Evolutionary conservation across 2,329 filamentous ascomycete species (phyloP).

Genomic region (Xylaria sp.): DNA sequence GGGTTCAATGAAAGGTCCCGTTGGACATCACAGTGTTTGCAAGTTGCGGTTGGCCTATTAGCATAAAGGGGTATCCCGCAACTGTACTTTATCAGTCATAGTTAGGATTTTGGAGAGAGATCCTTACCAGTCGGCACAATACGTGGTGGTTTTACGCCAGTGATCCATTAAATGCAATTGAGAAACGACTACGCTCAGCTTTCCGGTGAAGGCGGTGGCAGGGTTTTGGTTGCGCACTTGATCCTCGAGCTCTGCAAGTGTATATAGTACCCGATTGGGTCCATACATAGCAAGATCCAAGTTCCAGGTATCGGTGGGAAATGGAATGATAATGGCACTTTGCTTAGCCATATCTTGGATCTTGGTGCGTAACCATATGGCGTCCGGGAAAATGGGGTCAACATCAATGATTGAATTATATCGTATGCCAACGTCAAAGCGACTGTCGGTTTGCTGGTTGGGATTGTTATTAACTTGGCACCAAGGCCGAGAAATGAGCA

Average conservation of each 20-base stretch:
- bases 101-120: not conserved
- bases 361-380: constrained; percentile 63
- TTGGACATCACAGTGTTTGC: constrained; percentile 53
- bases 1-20: constrained; percentile 54
- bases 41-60: constrained; percentile 56
- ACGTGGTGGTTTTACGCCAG: constrained; percentile 51
- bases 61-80: constrained; percentile 66
- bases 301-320: constrained; percentile 57
- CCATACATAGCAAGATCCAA: constrained; percentile 50
- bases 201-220: constrained; percentile 54
- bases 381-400: constrained; percentile 64
- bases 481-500: constrained; percentile 61
- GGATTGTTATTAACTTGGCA: constrained; percentile 32
- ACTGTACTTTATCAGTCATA: constrained; percentile 46
- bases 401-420: constrained; percentile 64
- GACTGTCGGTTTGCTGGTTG: not conserved
- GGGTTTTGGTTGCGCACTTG: constrained; percentile 51
- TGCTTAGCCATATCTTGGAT: constrained; percentile 59
- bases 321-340: constrained; percentile 62
- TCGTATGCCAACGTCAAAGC: constrained; percentile 47
- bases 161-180: constrained; percentile 49
- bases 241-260: constrained; percentile 57
- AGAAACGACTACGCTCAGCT: constrained; percentile 51
- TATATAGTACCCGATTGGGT: constrained; percentile 53
- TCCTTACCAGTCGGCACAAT: constrained; percentile 57